Percentiles rank a stretch among this genome's conserved stretches.
Evolutionary conservation across 1,284 basidiomycete species (phyloP).

Genomic region (Cutaneotrichosporon cutaneum): DNA sequence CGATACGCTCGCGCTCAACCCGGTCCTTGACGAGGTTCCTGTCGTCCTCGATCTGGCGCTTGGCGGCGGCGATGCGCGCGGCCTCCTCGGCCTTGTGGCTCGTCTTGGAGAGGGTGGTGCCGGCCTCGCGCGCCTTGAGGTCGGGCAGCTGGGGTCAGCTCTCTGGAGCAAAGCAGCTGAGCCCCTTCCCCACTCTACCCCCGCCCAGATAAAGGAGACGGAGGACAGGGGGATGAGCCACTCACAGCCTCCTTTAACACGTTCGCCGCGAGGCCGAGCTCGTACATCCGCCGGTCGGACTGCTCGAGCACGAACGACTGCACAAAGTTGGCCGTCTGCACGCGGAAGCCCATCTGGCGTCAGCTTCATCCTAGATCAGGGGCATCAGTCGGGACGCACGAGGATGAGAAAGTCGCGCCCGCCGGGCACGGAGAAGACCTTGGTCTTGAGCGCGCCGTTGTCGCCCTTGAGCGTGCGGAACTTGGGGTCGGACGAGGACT

Average conservation of each 20-base stretch:
- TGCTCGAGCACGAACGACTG: conserved; percentile 36
- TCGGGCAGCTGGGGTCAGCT: conserved; percentile 27
- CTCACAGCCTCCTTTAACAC: conserved; percentile 42
- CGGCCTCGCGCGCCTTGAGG: conserved; percentile 25
- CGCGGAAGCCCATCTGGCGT: conserved; percentile 47
- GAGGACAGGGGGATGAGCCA: too few relatives aligned
- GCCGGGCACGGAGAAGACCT: conserved; percentile 40
- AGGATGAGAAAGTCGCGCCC: conserved; percentile 48
- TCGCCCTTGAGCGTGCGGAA: conserved; percentile 40
- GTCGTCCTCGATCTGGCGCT: conserved; percentile 45
- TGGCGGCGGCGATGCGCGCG: conserved; percentile 34
- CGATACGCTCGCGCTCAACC: conserved; percentile 36
- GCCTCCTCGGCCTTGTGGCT: conserved; percentile 37
- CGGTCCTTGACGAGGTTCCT: conserved; percentile 39
- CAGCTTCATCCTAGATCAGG: too few relatives aligned
- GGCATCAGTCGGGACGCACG: conserved; percentile 30
- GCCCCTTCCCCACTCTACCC: too few relatives aligned
- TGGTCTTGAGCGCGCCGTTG: conserved; percentile 40
- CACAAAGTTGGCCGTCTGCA: conserved; percentile 37
- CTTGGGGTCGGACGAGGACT: conserved; percentile 38
- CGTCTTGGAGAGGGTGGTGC: conserved; percentile 16
- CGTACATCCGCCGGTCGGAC: conserved; percentile 37
- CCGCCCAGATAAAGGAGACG: too few relatives aligned
- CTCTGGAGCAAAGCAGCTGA: too few relatives aligned
- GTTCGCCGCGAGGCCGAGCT: conserved; percentile 37